Base-by-base conservation (phyloP, 140 eudicot species). In the Flaveria floridana region DNA sequence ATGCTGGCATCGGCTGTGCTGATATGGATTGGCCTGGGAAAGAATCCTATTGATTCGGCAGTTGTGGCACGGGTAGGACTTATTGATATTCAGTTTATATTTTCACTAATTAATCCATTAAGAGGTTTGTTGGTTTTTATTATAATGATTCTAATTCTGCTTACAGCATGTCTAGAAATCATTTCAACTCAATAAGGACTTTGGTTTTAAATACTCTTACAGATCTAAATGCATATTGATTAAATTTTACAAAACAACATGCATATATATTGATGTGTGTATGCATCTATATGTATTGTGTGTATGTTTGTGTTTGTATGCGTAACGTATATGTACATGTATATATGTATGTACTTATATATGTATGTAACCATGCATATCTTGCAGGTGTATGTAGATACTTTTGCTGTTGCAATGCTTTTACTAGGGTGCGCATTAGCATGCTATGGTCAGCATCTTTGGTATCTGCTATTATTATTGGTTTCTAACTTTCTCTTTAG, bases 11-110 rank as follows among this genome's bases (percentile, higher is more conserved):
- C 91, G 50, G 89, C 97, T 41, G 87, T 88, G 65, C 89, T 94
- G 37, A 90, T 90, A 42, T 94, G 99, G 99, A 82, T 90, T 74
- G 97, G 97, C 53, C 86, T 84, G 82, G 97, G 95, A 84, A 90
- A 81, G 75, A 85, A 86, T 85, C 91, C 89, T 70, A 88, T 90
- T 19, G 88, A 88, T 82, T 87, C 97, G 34, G 65, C 86, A 19
- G 80, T 87, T 28, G 95, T 94, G 75, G 95, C 91, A 55, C 91
- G 89, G 94, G 99, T 87, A 90, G 66, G 78, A 77, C 41, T 70
- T 71, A 11, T 78, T 20, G 39, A 6, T 34, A 52, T 61, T 34
- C 51, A 21, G n/a, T 72, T 64, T 56, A 18, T 70, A 15, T 76
- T 48, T 14, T 44, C 11, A 4, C 11, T 46, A 2, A 46, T 46